Percentiles rank a stretch among this genome's conserved stretches.
Evolutionary conservation across 139 green algal species (phyloP).

Genomic region (Chlorella sorokiniana): DNA sequence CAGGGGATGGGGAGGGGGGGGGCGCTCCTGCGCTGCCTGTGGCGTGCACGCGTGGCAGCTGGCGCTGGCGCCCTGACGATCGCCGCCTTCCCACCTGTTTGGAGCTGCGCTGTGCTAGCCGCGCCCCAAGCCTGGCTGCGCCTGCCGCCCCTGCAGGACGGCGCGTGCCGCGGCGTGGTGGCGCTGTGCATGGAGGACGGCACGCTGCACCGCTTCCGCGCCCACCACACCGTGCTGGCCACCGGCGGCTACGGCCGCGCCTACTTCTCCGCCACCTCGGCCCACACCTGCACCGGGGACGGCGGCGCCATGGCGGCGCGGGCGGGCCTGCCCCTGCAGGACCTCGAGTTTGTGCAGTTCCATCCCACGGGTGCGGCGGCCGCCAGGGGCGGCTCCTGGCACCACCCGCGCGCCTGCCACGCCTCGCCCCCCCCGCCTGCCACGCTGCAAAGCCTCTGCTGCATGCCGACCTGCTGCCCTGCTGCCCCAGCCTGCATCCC

Average conservation of each 20-base stretch:
- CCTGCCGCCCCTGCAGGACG: slow-evolving; percentile 45
- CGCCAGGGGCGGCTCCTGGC: background rate
- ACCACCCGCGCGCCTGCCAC: background rate
- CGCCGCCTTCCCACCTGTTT: background rate
- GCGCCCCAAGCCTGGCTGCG: too few species aligned
- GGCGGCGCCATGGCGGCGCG: slow-evolving; percentile 94
- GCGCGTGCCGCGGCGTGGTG: slow-evolving; percentile 80
- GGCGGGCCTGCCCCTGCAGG: slow-evolving; percentile 93
- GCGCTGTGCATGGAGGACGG: slow-evolving; percentile 99
- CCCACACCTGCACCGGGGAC: slow-evolving; percentile 99
- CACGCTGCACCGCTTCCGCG: slow-evolving; percentile 93
- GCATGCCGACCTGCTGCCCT: background rate
- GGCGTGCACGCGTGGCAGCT: background rate
- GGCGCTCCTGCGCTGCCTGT: too few species aligned
- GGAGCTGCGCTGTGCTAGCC: too few species aligned
- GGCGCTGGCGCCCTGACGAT: background rate
- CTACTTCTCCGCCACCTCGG: slow-evolving; percentile 96
- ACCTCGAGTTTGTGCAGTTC: slow-evolving; percentile 97
- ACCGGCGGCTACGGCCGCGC: slow-evolving; percentile 97
- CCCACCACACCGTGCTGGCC: slow-evolving; percentile 93
- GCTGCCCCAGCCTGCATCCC: background rate
- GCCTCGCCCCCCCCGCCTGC: background rate
- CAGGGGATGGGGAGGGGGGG: too few species aligned
- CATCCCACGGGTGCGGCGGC: slow-evolving; percentile 82
- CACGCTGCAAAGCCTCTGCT: too few species aligned